Evolutionary conservation across 257 asterid genomes (phyloP).

Genomic region (Jacaranda copaia): DNA sequence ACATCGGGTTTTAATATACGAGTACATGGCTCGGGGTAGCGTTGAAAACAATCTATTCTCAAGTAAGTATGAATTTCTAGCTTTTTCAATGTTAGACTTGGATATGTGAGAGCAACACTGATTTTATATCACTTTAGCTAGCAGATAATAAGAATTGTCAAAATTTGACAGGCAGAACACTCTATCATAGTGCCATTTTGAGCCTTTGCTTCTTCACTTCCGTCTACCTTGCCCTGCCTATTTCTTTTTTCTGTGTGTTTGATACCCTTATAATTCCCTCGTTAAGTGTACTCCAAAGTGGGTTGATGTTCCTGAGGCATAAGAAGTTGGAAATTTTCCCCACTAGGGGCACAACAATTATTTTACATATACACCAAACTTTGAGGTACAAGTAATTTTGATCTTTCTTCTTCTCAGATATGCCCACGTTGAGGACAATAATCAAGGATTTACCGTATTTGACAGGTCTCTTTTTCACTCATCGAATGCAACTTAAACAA

Average conservation of each 20-base stretch:
- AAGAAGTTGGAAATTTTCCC: not conserved
- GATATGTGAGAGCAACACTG: not conserved
- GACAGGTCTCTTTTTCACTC: not conserved
- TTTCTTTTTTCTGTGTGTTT: not conserved
- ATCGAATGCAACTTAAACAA: not conserved
- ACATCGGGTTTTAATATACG: conserved; percentile 75
- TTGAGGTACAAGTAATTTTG: not conserved
- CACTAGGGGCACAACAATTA: not conserved
- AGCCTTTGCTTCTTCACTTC: too few species aligned
- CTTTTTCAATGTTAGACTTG: not conserved
- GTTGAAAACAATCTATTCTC: conserved; percentile 81
- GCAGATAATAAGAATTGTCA: not conserved
- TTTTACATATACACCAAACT: not conserved
- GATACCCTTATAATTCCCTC: not conserved
- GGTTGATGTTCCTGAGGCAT: not conserved
- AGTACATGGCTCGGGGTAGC: conserved; percentile 78
- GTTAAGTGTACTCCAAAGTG: not conserved
- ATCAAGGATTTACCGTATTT: not conserved
- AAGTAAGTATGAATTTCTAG: conserved; percentile 47
- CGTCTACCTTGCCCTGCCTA: not conserved
- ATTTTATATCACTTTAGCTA: not conserved
- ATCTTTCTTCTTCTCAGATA: not conserved
- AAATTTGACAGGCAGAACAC: not conserved
- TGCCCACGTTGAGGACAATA: too few species aligned
- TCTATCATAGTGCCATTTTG: not conserved